Conservation (phyloP, 768 basidiomycete species). For the Candolleomyces efflorescens region DNA sequence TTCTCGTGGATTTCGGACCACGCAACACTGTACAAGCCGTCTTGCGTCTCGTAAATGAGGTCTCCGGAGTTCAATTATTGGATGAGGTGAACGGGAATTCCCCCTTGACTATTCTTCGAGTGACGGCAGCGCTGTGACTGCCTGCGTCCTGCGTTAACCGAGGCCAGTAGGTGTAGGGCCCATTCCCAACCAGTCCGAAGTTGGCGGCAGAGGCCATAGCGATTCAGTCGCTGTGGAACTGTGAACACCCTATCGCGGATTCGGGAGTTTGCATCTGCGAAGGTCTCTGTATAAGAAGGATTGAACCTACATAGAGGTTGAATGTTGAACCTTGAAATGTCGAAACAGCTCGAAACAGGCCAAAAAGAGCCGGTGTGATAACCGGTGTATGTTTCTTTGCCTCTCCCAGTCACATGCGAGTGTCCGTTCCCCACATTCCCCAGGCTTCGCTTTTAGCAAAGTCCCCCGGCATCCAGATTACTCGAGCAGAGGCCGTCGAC, state of each 20-base stretch:
- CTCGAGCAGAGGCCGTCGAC: constrained; percentile 50
- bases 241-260: constrained; percentile 81
- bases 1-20: constrained; percentile 97
- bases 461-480: constrained; percentile 31
- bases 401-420: constrained; percentile 57
- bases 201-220: constrained; percentile 86
- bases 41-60: constrained; percentile 81
- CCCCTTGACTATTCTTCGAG: constrained; percentile 69
- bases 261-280: constrained; percentile 57
- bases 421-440: constrained; percentile 78
- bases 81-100: neutral
- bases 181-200: constrained; percentile 94
- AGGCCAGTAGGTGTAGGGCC: constrained; percentile 66
- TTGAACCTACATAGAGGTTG: constrained; percentile 26
- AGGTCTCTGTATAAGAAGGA: constrained; percentile 28
- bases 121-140: constrained; percentile 39
- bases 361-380: neutral
- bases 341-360: neutral
- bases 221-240: constrained; percentile 70
- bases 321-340: too few species aligned
- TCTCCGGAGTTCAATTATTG: constrained; percentile 13
- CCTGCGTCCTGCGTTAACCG: constrained; percentile 44
- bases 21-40: constrained; percentile 84
- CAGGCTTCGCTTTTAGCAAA: constrained; percentile 46
- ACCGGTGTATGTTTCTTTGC: constrained; percentile 17